Evolutionary conservation across 371 early-diverging fungal genomes (phyloP), one percentile per base, ranked within the genome.

Genomic region (Apophysomyces elegans): DNA sequence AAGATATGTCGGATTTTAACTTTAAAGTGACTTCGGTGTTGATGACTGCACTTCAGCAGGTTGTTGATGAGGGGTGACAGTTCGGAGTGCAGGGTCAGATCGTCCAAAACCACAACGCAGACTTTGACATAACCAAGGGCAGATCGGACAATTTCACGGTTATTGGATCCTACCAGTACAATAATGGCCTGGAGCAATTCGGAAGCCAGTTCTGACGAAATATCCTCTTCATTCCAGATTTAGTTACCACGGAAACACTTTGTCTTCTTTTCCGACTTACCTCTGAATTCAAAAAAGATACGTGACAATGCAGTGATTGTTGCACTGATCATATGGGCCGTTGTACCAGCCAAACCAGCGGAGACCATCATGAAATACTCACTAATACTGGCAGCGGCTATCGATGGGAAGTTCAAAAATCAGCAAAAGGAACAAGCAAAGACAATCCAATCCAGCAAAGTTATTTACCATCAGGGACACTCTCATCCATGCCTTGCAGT

Each of bases 121-220:
- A 96, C 96, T 82, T 99, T 99, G 79, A 96, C 85, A 71, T 97
- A 96, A 4, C 96, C 96, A 9, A 99, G 80, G 3, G 93, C 91
- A 26, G 96, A 84, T 76, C 94, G 94, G 61, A 94, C 91, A 60
- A 98, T 90, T 83, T 99, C 99, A 44, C 95, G 87, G 79, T 93
- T 95, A 54, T 84, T 87, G 47, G 91, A 87, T 16, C 80, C 81
- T 47, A 94, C 92, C 78, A 93, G 90, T 64, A 90, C 75, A 56
- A 95, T 79, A 59, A 92, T 85, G 2, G 91, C 88, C 32, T 86
- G 78, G 37, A 91, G 63, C 32, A 94, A 74, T 64, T 93, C 90
- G 43, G 84, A 77, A 37, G 90, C 76, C 63, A 92, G 68, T 36
- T 88, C 82, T 12, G 69, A 67, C 13, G 84, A 81, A 56, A 93